Percentiles rank a stretch among this genome's conserved stretches.
phyloP scores from a whole-genome alignment of 2,329 filamentous ascomycete species.

The Neonectria coccinea region DNA sequence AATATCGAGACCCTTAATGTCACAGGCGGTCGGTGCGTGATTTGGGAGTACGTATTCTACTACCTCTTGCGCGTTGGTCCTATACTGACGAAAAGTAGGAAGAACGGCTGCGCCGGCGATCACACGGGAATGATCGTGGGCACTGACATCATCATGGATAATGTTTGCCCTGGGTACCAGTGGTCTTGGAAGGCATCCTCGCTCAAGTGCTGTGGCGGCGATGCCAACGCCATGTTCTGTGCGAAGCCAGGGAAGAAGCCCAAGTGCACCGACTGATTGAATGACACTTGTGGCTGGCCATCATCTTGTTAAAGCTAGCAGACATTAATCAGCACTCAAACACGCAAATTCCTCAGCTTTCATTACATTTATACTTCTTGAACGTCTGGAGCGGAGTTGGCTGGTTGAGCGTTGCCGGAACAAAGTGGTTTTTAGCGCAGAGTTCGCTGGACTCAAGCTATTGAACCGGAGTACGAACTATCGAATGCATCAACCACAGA shows the following conservation, averaged over 20 bases:
- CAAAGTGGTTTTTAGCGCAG: no score
- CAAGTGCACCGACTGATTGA: conserved; percentile 23
- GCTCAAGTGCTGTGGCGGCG: conserved; percentile 34
- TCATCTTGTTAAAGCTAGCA: neutral
- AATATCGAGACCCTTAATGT: conserved; percentile 25
- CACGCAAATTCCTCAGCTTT: no score
- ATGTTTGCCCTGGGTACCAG: conserved; percentile 24
- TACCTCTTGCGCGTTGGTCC: neutral
- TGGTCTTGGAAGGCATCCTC: conserved; percentile 22
- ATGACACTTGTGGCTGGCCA: neutral
- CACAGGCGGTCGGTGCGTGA: conserved; percentile 28
- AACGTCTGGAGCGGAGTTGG: no score
- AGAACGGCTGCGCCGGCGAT: conserved; percentile 27
- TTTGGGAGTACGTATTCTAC: conserved; percentile 27
- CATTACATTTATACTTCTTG: no score
- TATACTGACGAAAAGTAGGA: conserved; percentile 14
- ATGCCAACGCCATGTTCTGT: conserved; percentile 25
- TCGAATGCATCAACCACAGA: no score
- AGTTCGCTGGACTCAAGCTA: no score
- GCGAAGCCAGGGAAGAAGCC: conserved; percentile 18
- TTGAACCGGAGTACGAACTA: no score
- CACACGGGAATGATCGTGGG: conserved; percentile 32
- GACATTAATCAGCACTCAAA: no score
- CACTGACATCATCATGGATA: conserved; percentile 10
- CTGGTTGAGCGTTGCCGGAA: no score